Evolutionary conservation across 352 stramenopile genomes (phyloP), one percentile per base, ranked within the genome.

Genomic region (Globisporangium viniferum): DNA sequence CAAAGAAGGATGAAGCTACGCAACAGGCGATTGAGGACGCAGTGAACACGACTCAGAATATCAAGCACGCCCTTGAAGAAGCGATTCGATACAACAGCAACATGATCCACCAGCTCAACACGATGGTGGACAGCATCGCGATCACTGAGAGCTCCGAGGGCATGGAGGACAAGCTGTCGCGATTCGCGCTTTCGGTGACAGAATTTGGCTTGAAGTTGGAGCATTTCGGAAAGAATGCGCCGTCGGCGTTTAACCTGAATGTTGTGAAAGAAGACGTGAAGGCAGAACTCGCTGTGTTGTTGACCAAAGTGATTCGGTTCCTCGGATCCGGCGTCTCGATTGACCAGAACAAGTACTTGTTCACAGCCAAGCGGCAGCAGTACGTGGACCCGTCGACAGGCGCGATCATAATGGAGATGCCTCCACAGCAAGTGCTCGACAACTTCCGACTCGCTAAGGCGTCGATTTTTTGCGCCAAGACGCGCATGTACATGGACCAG

Each of bases 101-200:
- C 60, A 70, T 86, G 54, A 75, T 91, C 59, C 79, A 91, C 60
- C 81, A 90, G 59, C 81, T 91, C 67, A 84, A 86, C 68, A 81
- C 78, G 6, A 81, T 88, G 73, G 79, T 91, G 6, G 83, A 89
- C 59, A 78, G 77, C 46, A 71, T 91, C 54, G 78, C 75, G 14
- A 81, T 89, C 62, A 84, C 81, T 2, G 81, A 91, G 64, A 87
- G 65, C 48, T 70, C 78, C 0, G 78, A 83, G 1, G 78, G 73
- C 2, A 88, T 86, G 79, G 79, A 91, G 18, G 80, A 90, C 67
- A 88, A 89, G 35, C 73, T 89, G 54, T 66, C 49, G 20, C 69
- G 69, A 9, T 89, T 90, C 27, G 80, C 83, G 4, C 54, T 89
- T 0, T 55, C 76, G 7, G 81, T 75, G 6, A 81, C 78, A 1